A percentile compares a stretch with the other conserved stretches of the same genome.
Conservation (phyloP, 257 asterid genomes). For the Gynochthodes officinalis region DNA sequence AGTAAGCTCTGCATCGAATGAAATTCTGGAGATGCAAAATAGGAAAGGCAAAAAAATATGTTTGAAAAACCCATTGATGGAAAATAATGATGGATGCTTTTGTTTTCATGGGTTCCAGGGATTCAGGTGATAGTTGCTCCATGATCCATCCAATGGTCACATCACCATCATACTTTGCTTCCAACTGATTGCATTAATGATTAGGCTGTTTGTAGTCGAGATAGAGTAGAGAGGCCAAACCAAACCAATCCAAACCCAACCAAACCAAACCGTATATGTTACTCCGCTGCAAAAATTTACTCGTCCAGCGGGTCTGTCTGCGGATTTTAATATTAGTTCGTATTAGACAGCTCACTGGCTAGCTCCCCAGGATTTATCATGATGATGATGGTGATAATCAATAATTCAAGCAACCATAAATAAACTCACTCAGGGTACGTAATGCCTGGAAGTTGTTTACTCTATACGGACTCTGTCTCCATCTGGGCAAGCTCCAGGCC, state of each 20-base stretch:
- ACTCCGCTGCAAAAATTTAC: constrained; percentile 16
- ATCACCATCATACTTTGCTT: background rate
- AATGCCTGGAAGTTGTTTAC: background rate
- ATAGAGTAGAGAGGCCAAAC: background rate
- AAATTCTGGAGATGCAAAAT: no score
- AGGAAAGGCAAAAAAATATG: no score
- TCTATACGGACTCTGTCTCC: background rate
- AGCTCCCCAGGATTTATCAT: background rate
- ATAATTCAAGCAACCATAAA: background rate
- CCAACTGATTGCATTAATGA: constrained; percentile 5
- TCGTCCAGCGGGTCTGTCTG: background rate
- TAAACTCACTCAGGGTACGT: no score
- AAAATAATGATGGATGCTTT: background rate
- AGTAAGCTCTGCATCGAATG: no score
- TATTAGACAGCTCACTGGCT: background rate
- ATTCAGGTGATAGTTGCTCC: background rate
- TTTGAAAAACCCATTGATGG: background rate
- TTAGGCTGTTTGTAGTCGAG: background rate
- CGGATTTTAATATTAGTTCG: background rate
- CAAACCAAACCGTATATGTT: no score
- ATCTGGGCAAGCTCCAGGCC: no score
- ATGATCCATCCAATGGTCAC: background rate
- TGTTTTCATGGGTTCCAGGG: background rate
- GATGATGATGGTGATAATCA: background rate
- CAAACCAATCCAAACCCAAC: no score